Base-by-base conservation (phyloP, 2,329 filamentous ascomycete species). In the Calonectria leucothoes region DNA sequence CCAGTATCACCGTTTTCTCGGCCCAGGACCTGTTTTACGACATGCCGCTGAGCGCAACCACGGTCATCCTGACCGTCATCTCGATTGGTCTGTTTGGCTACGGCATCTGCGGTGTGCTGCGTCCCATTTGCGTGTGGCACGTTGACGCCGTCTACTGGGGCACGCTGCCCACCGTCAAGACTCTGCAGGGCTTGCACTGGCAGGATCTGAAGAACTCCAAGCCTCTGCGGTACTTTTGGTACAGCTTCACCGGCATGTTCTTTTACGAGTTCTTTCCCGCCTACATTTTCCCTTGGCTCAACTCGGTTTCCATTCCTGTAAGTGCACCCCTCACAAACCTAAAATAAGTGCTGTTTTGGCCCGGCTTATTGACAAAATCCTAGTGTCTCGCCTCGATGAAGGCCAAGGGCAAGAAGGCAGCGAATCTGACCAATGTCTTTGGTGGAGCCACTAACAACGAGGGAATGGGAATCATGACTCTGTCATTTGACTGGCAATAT, bases 11-110 rank as follows among this genome's bases (percentile, higher is more conserved):
- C 3, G 87, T 89, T 0, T 89, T 89, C 66, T 84, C 88, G 0
- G 87, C 86, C 0, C 88, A 90, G 72, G 81, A 87, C 23, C 84
- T 90, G 1, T 90, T 90, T 73, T 90, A 90, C 76, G 80, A 89
- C 73, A 75, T 89, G 67, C 85, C 86, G 0, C 49, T 89, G 39
- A 87, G 80, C 33, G 79, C 87, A 0, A 78, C 82, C 0, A 90
- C 89, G 0, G 86, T 89, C 0, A 83, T 91, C 8, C 73, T 90
- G 69, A 85, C 82, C 29, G 86, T 85, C 17, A 87, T 91, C 66
- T 91, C 89, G 0, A 90, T 91, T 49, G 88, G 88, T 0, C 79
- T 91, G 2, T 91, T 90, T 67, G 89, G 89, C 1, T 91, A 90
- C 49, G 89, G 89, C 2, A 79, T 91, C 4, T 87, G 85, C 52